Evolutionary conservation across 129 eudicot genomes (phyloP).

Genomic region (Arctium minus): DNA sequence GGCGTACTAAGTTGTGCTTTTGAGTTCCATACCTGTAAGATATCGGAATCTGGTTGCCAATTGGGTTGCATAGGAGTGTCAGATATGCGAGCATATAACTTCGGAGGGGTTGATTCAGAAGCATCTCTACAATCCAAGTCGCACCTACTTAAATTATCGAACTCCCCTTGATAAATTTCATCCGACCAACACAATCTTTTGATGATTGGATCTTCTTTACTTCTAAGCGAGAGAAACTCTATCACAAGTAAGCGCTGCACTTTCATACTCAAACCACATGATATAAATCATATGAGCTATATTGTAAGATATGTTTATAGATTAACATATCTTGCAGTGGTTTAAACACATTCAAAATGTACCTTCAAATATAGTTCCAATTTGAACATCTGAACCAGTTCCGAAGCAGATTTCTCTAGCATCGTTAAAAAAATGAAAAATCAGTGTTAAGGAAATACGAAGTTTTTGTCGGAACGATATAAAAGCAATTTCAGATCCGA

Average conservation of each 20-base stretch:
- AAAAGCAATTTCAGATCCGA: neutral
- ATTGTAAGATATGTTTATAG: neutral
- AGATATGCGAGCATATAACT: slow-evolving; percentile 27
- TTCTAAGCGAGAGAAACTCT: slow-evolving; percentile 55
- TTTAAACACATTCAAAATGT: neutral
- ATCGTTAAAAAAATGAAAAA: slow-evolving; percentile 6
- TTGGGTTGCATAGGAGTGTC: slow-evolving; percentile 20
- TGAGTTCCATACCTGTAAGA: slow-evolving; percentile 56
- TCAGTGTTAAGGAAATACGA: neutral
- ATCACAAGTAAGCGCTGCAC: slow-evolving; percentile 81
- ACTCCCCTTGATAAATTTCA: slow-evolving; percentile 75
- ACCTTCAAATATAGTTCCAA: slow-evolving; percentile 76
- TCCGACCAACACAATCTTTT: slow-evolving; percentile 47
- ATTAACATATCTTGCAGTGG: neutral
- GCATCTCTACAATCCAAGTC: slow-evolving; percentile 47
- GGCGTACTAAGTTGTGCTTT: neutral
- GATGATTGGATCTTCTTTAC: slow-evolving; percentile 30
- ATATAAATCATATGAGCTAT: neutral
- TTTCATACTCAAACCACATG: slow-evolving; percentile 15
- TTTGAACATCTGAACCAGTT: slow-evolving; percentile 65
- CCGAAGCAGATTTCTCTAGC: slow-evolving; percentile 68
- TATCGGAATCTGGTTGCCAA: slow-evolving; percentile 41
- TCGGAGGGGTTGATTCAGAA: slow-evolving; percentile 37
- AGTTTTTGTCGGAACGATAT: neutral
- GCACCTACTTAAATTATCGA: slow-evolving; percentile 51